A percentile compares a stretch with the other conserved stretches of the same genome.
Evolutionary conservation across 83 land plant species (phyloP).

Genomic region (Diphasiastrum complanatum): DNA sequence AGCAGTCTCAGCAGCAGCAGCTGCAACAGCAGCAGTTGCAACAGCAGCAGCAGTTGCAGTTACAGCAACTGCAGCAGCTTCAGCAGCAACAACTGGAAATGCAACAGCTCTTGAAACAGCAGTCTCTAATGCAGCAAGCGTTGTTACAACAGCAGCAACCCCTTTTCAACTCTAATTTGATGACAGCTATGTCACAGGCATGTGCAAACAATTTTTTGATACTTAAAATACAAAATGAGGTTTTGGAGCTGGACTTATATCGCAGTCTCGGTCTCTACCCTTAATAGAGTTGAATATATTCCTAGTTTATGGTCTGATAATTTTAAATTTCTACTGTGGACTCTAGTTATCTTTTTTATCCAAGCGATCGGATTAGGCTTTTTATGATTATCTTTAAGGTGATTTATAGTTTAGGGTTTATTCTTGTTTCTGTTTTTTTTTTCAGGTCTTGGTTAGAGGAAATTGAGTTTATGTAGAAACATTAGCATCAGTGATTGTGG

Average conservation of each 20-base stretch:
- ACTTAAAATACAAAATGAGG: neutral
- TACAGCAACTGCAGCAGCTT: constrained; percentile 17
- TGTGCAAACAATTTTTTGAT: constrained; percentile 2
- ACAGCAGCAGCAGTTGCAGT: constrained; percentile 20
- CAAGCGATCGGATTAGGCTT: too few species aligned
- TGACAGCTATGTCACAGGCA: constrained; percentile 53
- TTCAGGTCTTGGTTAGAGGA: too few species aligned
- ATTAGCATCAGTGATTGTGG: too few species aligned
- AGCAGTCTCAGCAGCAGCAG: too few species aligned
- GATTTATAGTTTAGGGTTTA: too few species aligned
- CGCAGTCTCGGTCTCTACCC: neutral
- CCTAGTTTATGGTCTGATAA: too few species aligned
- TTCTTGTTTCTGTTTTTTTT: too few species aligned
- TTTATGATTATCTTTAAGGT: too few species aligned
- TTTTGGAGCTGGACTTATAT: neutral
- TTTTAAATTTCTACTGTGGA: too few species aligned
- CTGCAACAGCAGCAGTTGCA: constrained; percentile 9
- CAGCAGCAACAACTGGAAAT: constrained; percentile 42
- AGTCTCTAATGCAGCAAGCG: constrained; percentile 80
- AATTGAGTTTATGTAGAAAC: too few species aligned
- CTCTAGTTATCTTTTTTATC: too few species aligned
- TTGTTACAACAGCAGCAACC: constrained; percentile 50
- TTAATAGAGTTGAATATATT: too few species aligned
- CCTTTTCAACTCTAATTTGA: constrained; percentile 58
- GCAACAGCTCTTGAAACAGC: constrained; percentile 61